Base-by-base conservation (phyloP, 495 filamentous ascomycete genomes). In the Xylaria bambusicola region DNA sequence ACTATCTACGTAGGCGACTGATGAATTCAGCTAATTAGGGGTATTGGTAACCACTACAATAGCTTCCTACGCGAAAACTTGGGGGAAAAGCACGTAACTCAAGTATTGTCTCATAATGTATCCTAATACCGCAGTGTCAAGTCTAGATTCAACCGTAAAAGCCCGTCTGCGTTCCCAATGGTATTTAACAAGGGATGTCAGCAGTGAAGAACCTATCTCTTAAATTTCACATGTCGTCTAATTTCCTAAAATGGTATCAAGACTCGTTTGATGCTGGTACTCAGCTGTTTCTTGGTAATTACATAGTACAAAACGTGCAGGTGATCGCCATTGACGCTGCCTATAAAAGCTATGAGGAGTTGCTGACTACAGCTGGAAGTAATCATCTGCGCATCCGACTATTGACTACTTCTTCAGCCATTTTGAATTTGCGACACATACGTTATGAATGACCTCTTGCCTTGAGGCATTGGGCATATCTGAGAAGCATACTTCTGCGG, bases 381-480 rank as follows among this genome's bases (percentile, higher is more conserved):
- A 52, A 52, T 52, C 15, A 40, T 17, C 33, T 41, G 27, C 50
- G 50, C 50, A 52, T 52, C 23, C 24, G 17, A 52, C 50, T 52
- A 52, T 52, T 23, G 50, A 52, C 33, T 27, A 6, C 13, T 10
- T 24, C 15, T 23, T 12, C 27, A 18, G 27, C 15, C 21, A 20
- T 23, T 10, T 6, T 2, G 35, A 10, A 17, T 23, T 41, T 5
- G n/a, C n/a, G n/a, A n/a, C n/a, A n/a, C n/a, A n/a, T n/a, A n/a
- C n/a, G n/a, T n/a, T n/a, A n/a, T n/a, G n/a, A n/a, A n/a, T n/a
- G n/a, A n/a, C n/a, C n/a, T n/a, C n/a, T n/a, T n/a, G n/a, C n/a
- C n/a, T n/a, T n/a, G n/a, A n/a, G n/a, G n/a, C n/a, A n/a, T n/a
- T n/a, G n/a, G n/a, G n/a, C n/a, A n/a, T n/a, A n/a, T n/a, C n/a